Evolutionary conservation across 2,329 filamentous ascomycete species (phyloP), one percentile per base, ranked within the genome.

Genomic region (Fusarium buxicola): DNA sequence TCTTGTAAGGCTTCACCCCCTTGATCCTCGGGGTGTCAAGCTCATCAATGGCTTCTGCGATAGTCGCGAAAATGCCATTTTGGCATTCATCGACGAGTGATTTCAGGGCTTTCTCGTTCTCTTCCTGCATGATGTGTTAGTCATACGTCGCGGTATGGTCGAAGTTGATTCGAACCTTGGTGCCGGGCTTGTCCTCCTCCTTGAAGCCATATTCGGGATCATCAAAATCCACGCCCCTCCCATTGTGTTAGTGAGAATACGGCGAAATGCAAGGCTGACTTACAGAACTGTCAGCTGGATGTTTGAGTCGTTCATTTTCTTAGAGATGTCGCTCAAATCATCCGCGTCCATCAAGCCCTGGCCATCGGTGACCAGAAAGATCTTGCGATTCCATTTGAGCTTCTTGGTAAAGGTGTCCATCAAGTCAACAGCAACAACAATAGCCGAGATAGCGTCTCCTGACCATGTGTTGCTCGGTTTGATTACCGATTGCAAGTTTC

Each of bases 151-250:
- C 3, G 1, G 2, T 3, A 3, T 31, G 6, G 12, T 15, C 18
- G 6, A n/a, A n/a, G 2, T 7, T 32, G 16, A n/a, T 53, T 47
- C 49, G 35, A 71, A 89, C 88, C 82, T 98, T 98, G 47, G 76
- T 74, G 1, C 74, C 65, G 15, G 89, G 79, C 74, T 99, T 99
- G 64, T 91, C 86, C 74, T 97, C 93, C 77, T 98, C 94, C 75
- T 96, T 96, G 73, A 92, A 91, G 36, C 94, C 94, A 72, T 90
- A 97, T 3, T 96, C 93, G 1, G 86, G 74, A 74, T 97, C 93
- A 73, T 99, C 93, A 75, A 99, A 98, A 74, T 99, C 95, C 15
- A 96, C 86, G 12, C 95, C 95, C 50, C 90, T 94, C 36, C 12
- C 8, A 31, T 30, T 28, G 7, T 38, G 50, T 75, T 57, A 75